phyloP scores from a whole-genome alignment of 345 rosid species.

The Citrus inodora region DNA sequence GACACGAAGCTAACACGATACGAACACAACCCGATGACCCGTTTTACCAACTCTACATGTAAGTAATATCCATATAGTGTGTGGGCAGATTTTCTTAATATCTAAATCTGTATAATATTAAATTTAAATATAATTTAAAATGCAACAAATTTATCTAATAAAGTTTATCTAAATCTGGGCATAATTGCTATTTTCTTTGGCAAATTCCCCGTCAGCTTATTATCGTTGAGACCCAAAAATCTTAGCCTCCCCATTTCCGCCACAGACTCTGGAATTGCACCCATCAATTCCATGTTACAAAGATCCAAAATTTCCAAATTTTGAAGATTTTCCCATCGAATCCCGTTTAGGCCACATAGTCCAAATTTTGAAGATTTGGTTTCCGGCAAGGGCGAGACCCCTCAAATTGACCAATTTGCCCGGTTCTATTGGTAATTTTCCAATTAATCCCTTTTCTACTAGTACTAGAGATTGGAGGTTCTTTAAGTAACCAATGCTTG shows the following conservation, averaged over 20 bases:
- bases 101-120: too few species aligned
- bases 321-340: slow-evolving; percentile 27
- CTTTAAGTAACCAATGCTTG: slow-evolving; percentile 20
- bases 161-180: too few species aligned
- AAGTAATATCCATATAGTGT: too few species aligned
- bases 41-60: too few species aligned
- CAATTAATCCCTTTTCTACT: slow-evolving; percentile 32
- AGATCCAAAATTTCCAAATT: slow-evolving; percentile 32
- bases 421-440: slow-evolving; percentile 20
- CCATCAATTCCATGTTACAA: slow-evolving; percentile 21
- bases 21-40: too few species aligned
- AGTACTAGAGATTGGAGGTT: slow-evolving; percentile 28
- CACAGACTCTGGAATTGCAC: slow-evolving; percentile 27
- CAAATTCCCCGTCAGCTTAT: too few species aligned
- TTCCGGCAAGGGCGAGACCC: slow-evolving; percentile 31
- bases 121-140: too few species aligned
- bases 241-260: neutral
- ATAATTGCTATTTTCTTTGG: too few species aligned
- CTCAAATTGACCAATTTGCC: slow-evolving; percentile 23
- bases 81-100: too few species aligned
- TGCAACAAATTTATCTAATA: too few species aligned
- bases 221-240: too few species aligned
- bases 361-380: slow-evolving; percentile 27
- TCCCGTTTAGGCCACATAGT: slow-evolving; percentile 22
- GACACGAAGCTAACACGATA: too few species aligned